Evolutionary conservation across 139 green algal genomes (phyloP), one percentile per base, ranked within the genome.

Genomic region (Chlamydomonas applanata): DNA sequence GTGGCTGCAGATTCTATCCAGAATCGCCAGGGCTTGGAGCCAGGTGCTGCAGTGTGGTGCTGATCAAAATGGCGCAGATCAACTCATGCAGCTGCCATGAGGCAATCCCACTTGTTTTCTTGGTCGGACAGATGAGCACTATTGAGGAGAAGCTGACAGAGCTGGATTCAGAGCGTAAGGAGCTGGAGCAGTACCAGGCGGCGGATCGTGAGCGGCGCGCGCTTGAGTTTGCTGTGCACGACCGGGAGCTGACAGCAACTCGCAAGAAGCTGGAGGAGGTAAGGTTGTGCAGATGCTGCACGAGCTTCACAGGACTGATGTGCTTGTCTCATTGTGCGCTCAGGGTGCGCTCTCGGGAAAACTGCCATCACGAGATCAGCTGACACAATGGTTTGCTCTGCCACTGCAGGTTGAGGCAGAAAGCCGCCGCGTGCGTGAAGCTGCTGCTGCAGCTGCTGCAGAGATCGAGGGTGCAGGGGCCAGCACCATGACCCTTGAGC

Each of bases 191-290:
- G 73, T 99, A 94, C 86, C 88, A 96, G 74, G 44, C 79, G 29
- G 69, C 92, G 35, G 94, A 99, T 85, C 89, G 89, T 57, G 72
- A 91, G 78, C 83, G 88, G 9, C 85, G 92, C 49, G 83, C 75
- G 60, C 79, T 99, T 24, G 94, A 99, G 87, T 98, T 96, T 85
- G 90, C 91, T 27, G 89, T 99, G 74, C 89, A 89, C 33, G 95
- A 98, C 82, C 87, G 88, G 67, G 90, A 98, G 54, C 77, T 97
- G 22, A 72, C 71, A n/a, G 83, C 89, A 3, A 75, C 87, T 0
- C 33, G 73, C 14, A 62, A 82, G 16, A 79, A 93, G 69, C 59
- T 94, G 25, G 85, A 91, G 9, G 78, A 93, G 85, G 90, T 97
- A 52, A 2, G 40, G 7, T 49, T 49, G 7, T 49, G 40, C 40